phyloP scores from a whole-genome alignment of 768 basidiomycete species.

The Mycena pura region DNA sequence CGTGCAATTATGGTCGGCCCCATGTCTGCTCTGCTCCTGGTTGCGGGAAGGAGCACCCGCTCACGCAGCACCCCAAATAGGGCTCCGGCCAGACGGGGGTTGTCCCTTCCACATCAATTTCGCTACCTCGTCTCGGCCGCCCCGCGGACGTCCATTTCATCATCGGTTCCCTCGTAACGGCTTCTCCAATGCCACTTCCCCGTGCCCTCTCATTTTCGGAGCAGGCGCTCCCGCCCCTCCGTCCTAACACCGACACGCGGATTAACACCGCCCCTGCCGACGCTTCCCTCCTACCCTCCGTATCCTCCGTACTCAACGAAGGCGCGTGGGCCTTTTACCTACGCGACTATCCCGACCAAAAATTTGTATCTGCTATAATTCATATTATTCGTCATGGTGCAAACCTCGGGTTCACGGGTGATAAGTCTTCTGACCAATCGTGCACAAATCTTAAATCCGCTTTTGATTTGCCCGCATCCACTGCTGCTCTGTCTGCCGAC shows the following conservation, averaged over 20 bases:
- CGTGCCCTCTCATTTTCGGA: background rate
- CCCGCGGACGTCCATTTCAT: slow-evolving; percentile 4
- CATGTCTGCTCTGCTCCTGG: background rate
- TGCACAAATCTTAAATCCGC: no score
- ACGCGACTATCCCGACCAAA: no score
- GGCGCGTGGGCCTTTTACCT: slow-evolving; percentile 19
- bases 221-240: slow-evolving; percentile 3
- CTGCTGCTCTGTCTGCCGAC: no score
- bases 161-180: background rate
- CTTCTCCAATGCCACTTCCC: background rate
- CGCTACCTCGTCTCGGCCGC: slow-evolving; percentile 3
- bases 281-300: background rate
- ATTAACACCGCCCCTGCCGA: slow-evolving; percentile 9
- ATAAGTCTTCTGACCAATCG: no score
- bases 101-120: background rate
- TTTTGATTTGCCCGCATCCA: no score
- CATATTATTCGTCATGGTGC: no score
- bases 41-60: slow-evolving; percentile 10
- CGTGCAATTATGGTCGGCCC: background rate
- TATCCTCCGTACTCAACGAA: slow-evolving; percentile 15
- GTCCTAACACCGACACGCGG: slow-evolving; percentile 23
- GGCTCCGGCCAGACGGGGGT: background rate
- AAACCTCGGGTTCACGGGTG: no score
- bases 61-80: slow-evolving; percentile 10
- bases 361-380: no score